A percentile compares a stretch with the other conserved stretches of the same genome.
These are phyloP conservation scores for Jamesozyma lodderae DNA, from an alignment of 805 yeast species.

Conservation along the genomic window DNA sequence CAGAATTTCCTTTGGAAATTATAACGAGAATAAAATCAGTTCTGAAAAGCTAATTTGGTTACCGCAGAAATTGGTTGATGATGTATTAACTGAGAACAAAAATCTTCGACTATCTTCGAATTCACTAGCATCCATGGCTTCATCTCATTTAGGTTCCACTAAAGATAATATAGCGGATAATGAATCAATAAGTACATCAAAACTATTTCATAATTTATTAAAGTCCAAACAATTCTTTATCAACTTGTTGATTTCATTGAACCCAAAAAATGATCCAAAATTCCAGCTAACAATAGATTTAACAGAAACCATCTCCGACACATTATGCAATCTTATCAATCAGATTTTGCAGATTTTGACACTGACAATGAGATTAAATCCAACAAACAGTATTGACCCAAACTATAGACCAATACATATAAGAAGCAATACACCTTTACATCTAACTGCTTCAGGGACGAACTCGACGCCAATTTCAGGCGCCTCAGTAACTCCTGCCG, in stretches of 20 bases:
- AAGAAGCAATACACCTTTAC: not conserved
- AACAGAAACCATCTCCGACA: conserved; percentile 12
- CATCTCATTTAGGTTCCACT: too few species aligned
- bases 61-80: conserved; percentile 4
- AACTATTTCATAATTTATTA: conserved; percentile 15
- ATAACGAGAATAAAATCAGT: not conserved
- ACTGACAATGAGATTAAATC: conserved; percentile 21
- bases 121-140: too few species aligned
- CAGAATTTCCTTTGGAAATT: conserved; percentile 15
- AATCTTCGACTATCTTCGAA: too few species aligned
- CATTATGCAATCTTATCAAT: conserved; percentile 18
- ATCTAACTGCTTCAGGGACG: not conserved
- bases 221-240: conserved; percentile 16
- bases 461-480: not conserved
- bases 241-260: conserved; percentile 12
- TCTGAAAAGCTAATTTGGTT: conserved; percentile 9
- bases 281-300: conserved; percentile 8
- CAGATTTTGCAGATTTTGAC: conserved; percentile 19
- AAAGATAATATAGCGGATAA: too few species aligned
- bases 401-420: conserved; percentile 12
- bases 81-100: conserved; percentile 2
- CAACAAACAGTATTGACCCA: conserved; percentile 26
- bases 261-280: conserved; percentile 4
- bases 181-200: conserved; percentile 3
- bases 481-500: not conserved